Base-by-base conservation (phyloP, 2,329 filamentous ascomycete genomes). In the Colletotrichum spinosum region DNA sequence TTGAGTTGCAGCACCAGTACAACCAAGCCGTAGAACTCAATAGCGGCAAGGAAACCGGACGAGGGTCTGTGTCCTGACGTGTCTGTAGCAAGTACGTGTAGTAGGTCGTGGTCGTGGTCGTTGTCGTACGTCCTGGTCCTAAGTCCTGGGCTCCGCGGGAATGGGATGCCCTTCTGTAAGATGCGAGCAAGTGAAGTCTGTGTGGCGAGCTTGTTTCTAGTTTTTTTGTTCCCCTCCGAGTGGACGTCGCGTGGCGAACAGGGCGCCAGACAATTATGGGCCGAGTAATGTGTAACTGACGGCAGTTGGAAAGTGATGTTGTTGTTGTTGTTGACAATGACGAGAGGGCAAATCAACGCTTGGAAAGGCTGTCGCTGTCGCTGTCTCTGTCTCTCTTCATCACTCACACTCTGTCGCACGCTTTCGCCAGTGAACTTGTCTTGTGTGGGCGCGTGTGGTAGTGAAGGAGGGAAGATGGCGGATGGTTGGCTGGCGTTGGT, bases 391-490 rank as follows among this genome's bases (percentile, higher is more conserved):
- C 25, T 25, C 25, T 25, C 25, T 25, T 5, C 1, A 5, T 25
- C 25, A 25, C 25, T 25, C 25, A 25, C 3, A 25, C 25, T 25
- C 25, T 25, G 25, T 25, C 25, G 25, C 25, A 25, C 25, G 25
- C 25, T 25, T 25, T 25, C 25, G 25, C 25, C 25, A 25, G 25
- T 25, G 25, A 25, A 25, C 25, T 25, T 25, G 25, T 25, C 25
- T 25, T 25, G 25, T 65, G 65, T 50, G 55, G 60, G 60, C 34
- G 57, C 45, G 55, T 55, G 65, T 42, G 54, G 33, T 59, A 55
- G 60, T 59, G 65, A 66, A 60, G 55, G 61, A 67, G 65, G 61
- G 56, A 67, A 61, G 53, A 67, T 67, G 61, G 53, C 52, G 65
- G 65, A 61, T 67, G 61, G 65, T 67, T 67, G 65, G 65, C 57